Evolutionary conservation across 805 yeast genomes (phyloP).

Genomic region (Kluyveromyces nonfermentans): DNA sequence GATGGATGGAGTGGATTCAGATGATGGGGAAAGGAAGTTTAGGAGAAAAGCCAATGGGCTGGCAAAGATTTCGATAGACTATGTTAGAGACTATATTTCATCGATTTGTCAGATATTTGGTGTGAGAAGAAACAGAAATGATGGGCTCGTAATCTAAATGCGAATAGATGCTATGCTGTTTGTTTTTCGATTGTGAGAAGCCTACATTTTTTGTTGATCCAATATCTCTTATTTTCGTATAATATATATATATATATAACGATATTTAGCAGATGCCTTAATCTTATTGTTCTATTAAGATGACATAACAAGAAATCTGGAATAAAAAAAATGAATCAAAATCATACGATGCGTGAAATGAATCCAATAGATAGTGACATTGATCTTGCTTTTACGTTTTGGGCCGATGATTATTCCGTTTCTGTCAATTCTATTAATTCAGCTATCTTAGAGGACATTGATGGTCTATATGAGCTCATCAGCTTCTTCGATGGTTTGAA

Average conservation of each 20-base stretch:
- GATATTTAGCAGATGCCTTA: too few species aligned
- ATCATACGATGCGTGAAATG: too few species aligned
- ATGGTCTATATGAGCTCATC: slow-evolving; percentile 9
- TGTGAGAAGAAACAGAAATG: slow-evolving; percentile 8
- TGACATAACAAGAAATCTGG: too few species aligned
- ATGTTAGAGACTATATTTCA: slow-evolving; percentile 37
- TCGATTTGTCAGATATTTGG: slow-evolving; percentile 49
- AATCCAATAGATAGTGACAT: background rate
- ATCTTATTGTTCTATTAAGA: too few species aligned
- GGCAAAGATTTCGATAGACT: slow-evolving; percentile 57
- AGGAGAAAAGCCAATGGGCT: slow-evolving; percentile 47
- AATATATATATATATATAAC: too few species aligned
- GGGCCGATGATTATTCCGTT: slow-evolving; percentile 27
- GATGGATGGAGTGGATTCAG: slow-evolving; percentile 20
- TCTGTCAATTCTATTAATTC: slow-evolving; percentile 20
- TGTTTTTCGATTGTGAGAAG: background rate
- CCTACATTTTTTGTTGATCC: too few species aligned
- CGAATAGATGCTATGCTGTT: background rate
- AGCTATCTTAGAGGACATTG: slow-evolving; percentile 14
- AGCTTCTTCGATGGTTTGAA: slow-evolving; percentile 14
- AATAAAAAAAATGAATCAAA: too few species aligned
- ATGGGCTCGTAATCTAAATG: background rate
- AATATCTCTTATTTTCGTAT: too few species aligned
- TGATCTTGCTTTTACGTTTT: slow-evolving; percentile 12
- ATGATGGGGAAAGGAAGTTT: slow-evolving; percentile 27